Conservation (phyloP, 371 early-diverging fungal species). For the Nematocida major region DNA sequence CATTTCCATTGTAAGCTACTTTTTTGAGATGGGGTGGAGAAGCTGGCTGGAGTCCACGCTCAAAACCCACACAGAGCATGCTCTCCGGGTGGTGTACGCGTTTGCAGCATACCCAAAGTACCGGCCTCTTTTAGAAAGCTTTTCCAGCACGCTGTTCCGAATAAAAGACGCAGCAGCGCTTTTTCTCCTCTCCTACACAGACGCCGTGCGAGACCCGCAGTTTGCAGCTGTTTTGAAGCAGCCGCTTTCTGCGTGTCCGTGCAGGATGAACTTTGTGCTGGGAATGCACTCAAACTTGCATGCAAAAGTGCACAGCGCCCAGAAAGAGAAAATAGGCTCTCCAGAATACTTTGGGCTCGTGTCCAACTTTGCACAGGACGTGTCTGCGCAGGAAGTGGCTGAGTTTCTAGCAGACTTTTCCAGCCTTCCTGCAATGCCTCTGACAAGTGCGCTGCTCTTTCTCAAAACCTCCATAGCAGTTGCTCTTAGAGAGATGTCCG, state of each 20-base stretch:
- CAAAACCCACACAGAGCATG: conserved; percentile 32
- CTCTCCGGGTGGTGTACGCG: conserved; percentile 1
- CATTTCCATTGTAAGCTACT: conserved; percentile 9
- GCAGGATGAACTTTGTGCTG: conserved; percentile 1
- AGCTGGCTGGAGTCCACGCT: conserved; percentile 4
- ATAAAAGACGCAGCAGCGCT: conserved; percentile 10
- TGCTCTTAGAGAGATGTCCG: background rate
- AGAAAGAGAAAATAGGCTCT: background rate
- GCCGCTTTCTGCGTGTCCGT: background rate
- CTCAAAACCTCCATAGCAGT: conserved; percentile 19
- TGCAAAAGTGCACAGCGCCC: background rate
- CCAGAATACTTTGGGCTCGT: background rate
- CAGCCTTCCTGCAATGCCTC: background rate
- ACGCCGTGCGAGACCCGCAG: background rate
- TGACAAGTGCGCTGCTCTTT: background rate
- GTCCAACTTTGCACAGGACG: background rate
- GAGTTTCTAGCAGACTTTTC: background rate
- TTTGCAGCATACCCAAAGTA: background rate
- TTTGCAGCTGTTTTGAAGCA: background rate
- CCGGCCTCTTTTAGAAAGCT: background rate
- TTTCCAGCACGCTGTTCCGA: background rate
- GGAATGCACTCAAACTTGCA: conserved; percentile 5
- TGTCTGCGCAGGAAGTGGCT: conserved; percentile 7
- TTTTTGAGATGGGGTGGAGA: conserved; percentile 35
- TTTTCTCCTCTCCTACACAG: conserved; percentile 2